Conservation (phyloP, 257 asterid genomes). For the Asclepias syriaca region DNA sequence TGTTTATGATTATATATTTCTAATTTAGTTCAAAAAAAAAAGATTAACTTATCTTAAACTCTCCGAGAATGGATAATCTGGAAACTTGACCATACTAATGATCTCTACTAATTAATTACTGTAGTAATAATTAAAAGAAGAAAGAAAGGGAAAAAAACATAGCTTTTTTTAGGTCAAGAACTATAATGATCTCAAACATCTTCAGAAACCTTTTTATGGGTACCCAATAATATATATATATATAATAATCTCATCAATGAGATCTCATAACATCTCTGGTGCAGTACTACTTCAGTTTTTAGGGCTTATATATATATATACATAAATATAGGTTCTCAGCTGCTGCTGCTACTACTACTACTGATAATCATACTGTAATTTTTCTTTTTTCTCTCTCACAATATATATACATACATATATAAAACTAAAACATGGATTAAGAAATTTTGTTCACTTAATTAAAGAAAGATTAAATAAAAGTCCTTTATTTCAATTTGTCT, state of each 20-base stretch:
- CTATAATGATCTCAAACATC: slow-evolving; percentile 8
- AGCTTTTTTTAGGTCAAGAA: not conserved
- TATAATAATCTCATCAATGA: not conserved
- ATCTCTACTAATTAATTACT: not conserved
- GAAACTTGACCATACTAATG: not conserved
- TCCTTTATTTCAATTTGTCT: not conserved
- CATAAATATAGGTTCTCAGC: not conserved
- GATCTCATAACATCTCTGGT: not conserved
- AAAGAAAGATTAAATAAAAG: too few relatives aligned
- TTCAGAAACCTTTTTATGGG: not conserved
- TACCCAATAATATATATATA: not conserved
- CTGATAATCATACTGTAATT: not conserved
- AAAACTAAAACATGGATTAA: not conserved
- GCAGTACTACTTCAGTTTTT: not conserved
- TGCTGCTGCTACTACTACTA: not conserved
- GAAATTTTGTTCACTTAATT: too few relatives aligned
- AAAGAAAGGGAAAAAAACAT: not conserved
- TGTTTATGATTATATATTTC: too few relatives aligned
- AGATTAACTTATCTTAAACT: not conserved
- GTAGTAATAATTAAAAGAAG: not conserved
- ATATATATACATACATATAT: too few relatives aligned
- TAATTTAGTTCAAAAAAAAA: too few relatives aligned
- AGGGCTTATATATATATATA: not conserved
- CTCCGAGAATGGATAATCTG: not conserved
- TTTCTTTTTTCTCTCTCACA: not conserved